phyloP scores from a whole-genome alignment of 2,329 filamentous ascomycete genomes.

The Aspergillus awamori region DNA sequence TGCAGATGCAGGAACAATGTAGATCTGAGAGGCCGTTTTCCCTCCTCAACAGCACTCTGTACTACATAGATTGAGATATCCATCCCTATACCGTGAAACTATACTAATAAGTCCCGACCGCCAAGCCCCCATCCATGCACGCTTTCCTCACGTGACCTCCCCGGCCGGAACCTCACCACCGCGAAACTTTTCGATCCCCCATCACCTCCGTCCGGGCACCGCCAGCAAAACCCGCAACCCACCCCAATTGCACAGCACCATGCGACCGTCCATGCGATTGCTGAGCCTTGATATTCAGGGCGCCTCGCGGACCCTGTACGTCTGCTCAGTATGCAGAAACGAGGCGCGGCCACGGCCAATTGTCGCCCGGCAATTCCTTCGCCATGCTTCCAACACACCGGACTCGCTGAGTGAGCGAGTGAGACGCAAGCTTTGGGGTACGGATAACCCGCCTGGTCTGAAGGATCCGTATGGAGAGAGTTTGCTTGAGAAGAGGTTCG shows the following conservation, averaged over 20 bases:
- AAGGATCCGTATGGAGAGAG: conserved; percentile 53
- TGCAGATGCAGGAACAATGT: no score
- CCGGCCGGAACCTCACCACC: conserved; percentile 6
- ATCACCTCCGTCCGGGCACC: no score
- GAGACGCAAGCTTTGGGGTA: conserved; percentile 54
- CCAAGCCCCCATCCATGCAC: not conserved
- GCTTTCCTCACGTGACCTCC: conserved; percentile 29
- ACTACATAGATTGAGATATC: no score
- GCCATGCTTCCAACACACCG: conserved; percentile 39
- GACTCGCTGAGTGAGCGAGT: conserved; percentile 49
- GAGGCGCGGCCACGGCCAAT: conserved; percentile 38
- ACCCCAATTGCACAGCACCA: conserved; percentile 23
- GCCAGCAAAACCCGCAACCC: no score
- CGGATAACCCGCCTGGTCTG: conserved; percentile 52
- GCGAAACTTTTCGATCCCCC: conserved; percentile 24
- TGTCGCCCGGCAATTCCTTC: conserved; percentile 38
- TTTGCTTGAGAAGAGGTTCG: conserved; percentile 33
- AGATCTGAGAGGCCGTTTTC: no score
- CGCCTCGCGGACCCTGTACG: conserved; percentile 33
- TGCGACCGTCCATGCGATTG: conserved; percentile 43
- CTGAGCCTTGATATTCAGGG: conserved; percentile 40
- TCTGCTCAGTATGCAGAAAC: conserved; percentile 46
- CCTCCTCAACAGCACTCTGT: no score
- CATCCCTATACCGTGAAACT: no score
- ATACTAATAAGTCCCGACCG: no score